Evolutionary conservation across 2,329 filamentous ascomycete species (phyloP).

Genomic region (Paramyrothecium sp.): DNA sequence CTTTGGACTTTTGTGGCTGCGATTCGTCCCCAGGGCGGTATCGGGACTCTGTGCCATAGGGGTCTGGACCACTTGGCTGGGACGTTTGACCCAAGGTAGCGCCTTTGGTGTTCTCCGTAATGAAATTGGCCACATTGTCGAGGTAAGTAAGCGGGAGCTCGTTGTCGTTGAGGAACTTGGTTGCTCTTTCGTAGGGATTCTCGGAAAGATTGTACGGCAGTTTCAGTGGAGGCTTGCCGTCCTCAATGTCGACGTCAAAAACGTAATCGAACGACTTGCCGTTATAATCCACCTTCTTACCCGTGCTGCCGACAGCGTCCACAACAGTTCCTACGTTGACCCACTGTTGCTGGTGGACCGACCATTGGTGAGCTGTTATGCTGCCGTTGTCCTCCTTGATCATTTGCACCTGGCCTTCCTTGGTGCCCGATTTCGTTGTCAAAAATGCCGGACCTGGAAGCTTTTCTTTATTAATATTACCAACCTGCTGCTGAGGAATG

Average conservation of each 20-base stretch:
- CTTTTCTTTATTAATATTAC: slow-evolving; percentile 86
- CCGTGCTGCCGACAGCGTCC: slow-evolving; percentile 79
- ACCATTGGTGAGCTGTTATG: slow-evolving; percentile 88
- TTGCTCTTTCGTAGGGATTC: slow-evolving; percentile 88
- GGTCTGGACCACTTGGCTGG: slow-evolving; percentile 58
- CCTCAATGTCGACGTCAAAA: slow-evolving; percentile 94
- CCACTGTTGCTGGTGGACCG: slow-evolving; percentile 69
- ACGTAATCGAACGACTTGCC: slow-evolving; percentile 95
- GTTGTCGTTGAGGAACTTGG: slow-evolving; percentile 86
- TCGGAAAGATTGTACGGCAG: slow-evolving; percentile 91
- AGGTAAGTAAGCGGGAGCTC: slow-evolving; percentile 84
- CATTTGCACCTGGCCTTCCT: slow-evolving; percentile 94
- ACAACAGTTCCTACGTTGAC: slow-evolving; percentile 92
- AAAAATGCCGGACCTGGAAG: slow-evolving; percentile 87
- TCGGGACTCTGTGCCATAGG: slow-evolving; percentile 74
- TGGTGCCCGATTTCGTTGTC: slow-evolving; percentile 78
- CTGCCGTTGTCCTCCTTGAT: slow-evolving; percentile 79
- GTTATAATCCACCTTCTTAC: slow-evolving; percentile 71
- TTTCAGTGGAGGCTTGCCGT: slow-evolving; percentile 88
- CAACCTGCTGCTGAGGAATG: slow-evolving; percentile 83
- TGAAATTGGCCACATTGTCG: slow-evolving; percentile 91
- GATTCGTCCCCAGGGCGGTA: slow-evolving; percentile 65
- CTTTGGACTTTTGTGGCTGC: slow-evolving; percentile 47
- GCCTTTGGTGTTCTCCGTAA: slow-evolving; percentile 84
- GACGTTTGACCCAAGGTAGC: slow-evolving; percentile 71